Conservation (phyloP, 495 filamentous ascomycete genomes). For the Penicillium tannophilum region DNA sequence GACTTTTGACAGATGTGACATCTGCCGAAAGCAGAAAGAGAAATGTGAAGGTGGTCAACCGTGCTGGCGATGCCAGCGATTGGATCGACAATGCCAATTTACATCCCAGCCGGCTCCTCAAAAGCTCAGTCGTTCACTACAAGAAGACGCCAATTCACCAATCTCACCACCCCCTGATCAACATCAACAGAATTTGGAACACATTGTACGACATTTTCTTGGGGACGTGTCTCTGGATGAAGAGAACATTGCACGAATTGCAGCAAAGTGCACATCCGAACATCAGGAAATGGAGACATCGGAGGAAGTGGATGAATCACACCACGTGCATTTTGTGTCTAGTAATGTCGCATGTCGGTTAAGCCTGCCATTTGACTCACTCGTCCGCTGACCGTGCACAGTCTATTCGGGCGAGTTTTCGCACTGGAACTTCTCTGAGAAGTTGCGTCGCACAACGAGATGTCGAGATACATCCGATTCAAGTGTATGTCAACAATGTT, state of each 20-base stretch:
- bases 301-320: constrained; percentile 26
- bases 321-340: constrained; percentile 44
- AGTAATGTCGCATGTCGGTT: constrained; percentile 44
- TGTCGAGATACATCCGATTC: constrained; percentile 32
- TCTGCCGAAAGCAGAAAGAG: constrained; percentile 46
- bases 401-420: constrained; percentile 54
- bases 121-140: constrained; percentile 25
- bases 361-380: neutral
- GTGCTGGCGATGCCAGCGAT: constrained; percentile 46
- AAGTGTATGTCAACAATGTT: constrained; percentile 24
- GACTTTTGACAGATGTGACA: constrained; percentile 37
- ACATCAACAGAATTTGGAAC: constrained; percentile 16
- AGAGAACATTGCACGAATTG: constrained; percentile 17
- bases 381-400: constrained; percentile 11
- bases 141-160: constrained; percentile 19
- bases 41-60: constrained; percentile 51
- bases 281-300: constrained; percentile 6
- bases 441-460: constrained; percentile 43
- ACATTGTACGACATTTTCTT: constrained; percentile 23
- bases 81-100: constrained; percentile 47
- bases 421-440: constrained; percentile 50
- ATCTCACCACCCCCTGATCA: neutral
- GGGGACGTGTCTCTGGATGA: constrained; percentile 21
- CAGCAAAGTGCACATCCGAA: constrained; percentile 11
- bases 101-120: constrained; percentile 30